phyloP scores from a whole-genome alignment of 768 basidiomycete species.

The Tulasnella calospora region DNA sequence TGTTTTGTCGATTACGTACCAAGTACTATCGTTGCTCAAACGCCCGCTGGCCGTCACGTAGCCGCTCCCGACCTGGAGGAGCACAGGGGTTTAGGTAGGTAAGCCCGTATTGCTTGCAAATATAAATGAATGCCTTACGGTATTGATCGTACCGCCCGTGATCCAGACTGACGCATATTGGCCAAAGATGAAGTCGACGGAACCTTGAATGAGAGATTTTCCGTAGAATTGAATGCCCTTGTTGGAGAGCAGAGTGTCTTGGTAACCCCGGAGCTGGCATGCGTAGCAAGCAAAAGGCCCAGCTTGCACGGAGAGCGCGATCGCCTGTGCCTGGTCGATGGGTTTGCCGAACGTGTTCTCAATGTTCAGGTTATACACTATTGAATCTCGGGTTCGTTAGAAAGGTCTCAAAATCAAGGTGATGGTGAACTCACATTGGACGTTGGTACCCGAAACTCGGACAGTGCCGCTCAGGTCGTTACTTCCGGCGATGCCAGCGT shows the following conservation, averaged over 20 bases:
- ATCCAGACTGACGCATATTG: slow-evolving; percentile 15
- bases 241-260: slow-evolving; percentile 14
- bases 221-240: slow-evolving; percentile 3
- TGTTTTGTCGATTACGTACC: slow-evolving; percentile 16
- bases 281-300: slow-evolving; percentile 26
- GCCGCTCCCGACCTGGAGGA: slow-evolving; percentile 5
- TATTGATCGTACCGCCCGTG: slow-evolving; percentile 21
- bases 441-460: slow-evolving; percentile 25
- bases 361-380: slow-evolving; percentile 27
- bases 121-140: background rate
- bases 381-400: background rate
- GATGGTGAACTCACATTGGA: background rate
- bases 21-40: background rate
- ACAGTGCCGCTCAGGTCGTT: slow-evolving; percentile 30
- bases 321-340: slow-evolving; percentile 24
- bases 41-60: slow-evolving; percentile 20
- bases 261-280: slow-evolving; percentile 22
- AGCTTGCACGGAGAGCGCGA: slow-evolving; percentile 23
- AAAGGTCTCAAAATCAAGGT: background rate
- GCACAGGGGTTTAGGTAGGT: too few species aligned
- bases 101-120: background rate
- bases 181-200: slow-evolving; percentile 29
- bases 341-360: slow-evolving; percentile 26
- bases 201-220: slow-evolving; percentile 28
- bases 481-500: slow-evolving; percentile 29